These are phyloP conservation scores for Geosmithia morbida DNA, from an alignment of 2,329 filamentous ascomycete species.

Conservation along the genomic window DNA sequence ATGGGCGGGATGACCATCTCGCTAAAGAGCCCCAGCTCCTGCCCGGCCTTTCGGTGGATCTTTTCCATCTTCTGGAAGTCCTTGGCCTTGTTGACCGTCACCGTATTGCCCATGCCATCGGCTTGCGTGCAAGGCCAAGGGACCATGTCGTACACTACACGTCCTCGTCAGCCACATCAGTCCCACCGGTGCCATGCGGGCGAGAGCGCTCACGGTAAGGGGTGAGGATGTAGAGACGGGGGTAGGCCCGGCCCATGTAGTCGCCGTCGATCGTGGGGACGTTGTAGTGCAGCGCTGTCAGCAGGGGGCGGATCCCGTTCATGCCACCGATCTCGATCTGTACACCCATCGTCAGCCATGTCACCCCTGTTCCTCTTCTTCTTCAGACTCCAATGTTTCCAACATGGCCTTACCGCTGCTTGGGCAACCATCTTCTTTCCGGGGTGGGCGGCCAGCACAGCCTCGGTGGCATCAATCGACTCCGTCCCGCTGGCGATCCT, in stretches of 20 bases:
- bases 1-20: constrained; percentile 13
- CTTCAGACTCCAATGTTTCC: no score
- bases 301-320: background rate
- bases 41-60: background rate
- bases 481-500: background rate
- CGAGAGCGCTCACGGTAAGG: background rate
- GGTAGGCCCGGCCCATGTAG: constrained; percentile 42
- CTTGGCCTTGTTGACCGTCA: background rate
- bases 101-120: background rate
- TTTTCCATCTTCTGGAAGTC: background rate
- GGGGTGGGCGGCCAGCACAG: background rate
- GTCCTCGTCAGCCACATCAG: background rate
- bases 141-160: background rate
- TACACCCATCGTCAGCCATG: background rate
- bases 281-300: constrained; percentile 9
- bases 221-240: constrained; percentile 6
- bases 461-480: background rate
- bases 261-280: constrained; percentile 38
- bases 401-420: background rate
- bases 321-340: background rate
- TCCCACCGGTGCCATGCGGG: no score
- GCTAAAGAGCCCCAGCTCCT: constrained; percentile 1
- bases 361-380: no score
- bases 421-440: background rate
- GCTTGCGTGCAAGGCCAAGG: background rate